These are phyloP conservation scores for Wallacemonas sp. DNA, from an alignment of 208 protist genomes.

Conservation along the genomic window DNA sequence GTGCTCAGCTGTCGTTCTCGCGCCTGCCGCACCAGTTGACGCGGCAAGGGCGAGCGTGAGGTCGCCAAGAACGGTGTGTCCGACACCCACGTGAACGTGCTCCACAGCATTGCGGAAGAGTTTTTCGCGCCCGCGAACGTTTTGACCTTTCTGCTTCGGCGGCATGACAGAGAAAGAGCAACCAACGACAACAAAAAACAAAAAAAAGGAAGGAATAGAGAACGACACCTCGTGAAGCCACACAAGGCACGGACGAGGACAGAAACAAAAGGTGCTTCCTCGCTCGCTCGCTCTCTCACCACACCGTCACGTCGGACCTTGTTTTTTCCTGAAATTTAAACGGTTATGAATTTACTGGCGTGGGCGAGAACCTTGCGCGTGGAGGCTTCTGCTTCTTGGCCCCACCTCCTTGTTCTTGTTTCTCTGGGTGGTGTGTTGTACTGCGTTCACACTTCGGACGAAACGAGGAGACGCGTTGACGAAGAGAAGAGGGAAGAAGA, in stretches of 20 bases:
- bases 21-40: background rate
- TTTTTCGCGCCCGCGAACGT: slow-evolving; percentile 61
- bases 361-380: too few species aligned
- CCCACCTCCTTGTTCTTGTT: too few species aligned
- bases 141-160: slow-evolving; percentile 75
- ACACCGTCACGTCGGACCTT: background rate
- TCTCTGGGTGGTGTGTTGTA: too few species aligned
- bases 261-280: background rate
- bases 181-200: background rate
- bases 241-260: background rate
- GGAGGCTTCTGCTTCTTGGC: too few species aligned
- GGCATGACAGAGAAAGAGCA: slow-evolving; percentile 40
- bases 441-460: background rate
- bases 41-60: slow-evolving; percentile 64
- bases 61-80: slow-evolving; percentile 77
- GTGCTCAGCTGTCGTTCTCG: background rate
- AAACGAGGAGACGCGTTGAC: background rate
- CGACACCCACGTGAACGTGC: slow-evolving; percentile 86
- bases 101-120: slow-evolving; percentile 87
- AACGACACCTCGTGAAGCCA: background rate
- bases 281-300: background rate
- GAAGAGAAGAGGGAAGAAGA: too few species aligned
- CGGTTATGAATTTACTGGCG: background rate
- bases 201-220: slow-evolving; percentile 2
- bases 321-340: background rate